phyloP scores from a whole-genome alignment of 441 rosid genomes.

The Pelargonium citronellum region DNA sequence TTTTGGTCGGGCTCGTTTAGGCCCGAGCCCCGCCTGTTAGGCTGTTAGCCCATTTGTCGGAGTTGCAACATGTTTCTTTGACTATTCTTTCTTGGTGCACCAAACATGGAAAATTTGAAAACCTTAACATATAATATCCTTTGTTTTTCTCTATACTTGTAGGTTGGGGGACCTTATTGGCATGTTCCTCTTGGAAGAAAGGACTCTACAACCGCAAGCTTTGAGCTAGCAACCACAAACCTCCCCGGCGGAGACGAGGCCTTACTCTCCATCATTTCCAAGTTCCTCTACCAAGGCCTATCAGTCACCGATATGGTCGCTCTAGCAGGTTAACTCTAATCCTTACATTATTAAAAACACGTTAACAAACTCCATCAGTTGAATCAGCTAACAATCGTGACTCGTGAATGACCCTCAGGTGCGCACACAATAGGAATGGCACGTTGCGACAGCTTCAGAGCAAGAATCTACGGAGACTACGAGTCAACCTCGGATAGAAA shows the following conservation, averaged over 20 bases:
- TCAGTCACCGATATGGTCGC: constrained; percentile 64
- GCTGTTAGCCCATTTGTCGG: no score
- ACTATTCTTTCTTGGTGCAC: no score
- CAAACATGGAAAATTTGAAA: not conserved
- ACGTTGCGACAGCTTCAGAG: constrained; percentile 46
- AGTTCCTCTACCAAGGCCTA: constrained; percentile 52
- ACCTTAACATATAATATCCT: not conserved
- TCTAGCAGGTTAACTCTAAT: constrained; percentile 35
- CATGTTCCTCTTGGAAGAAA: constrained; percentile 70
- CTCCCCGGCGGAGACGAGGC: constrained; percentile 49
- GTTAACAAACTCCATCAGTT: not conserved
- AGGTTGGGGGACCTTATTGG: constrained; percentile 77
- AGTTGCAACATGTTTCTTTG: no score
- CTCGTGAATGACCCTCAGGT: constrained; percentile 26
- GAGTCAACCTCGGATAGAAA: constrained; percentile 31
- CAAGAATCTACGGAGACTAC: constrained; percentile 46
- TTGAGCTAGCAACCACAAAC: constrained; percentile 30
- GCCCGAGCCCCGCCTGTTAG: no score
- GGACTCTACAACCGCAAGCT: constrained; percentile 52
- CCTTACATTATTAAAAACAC: not conserved
- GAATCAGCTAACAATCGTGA: no score
- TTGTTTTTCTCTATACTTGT: not conserved
- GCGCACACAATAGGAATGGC: constrained; percentile 69
- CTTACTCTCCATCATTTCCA: constrained; percentile 42
- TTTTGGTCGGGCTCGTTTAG: no score